Conservation (phyloP, 2,329 filamentous ascomycete genomes). For the Aspergillus piperis region DNA sequence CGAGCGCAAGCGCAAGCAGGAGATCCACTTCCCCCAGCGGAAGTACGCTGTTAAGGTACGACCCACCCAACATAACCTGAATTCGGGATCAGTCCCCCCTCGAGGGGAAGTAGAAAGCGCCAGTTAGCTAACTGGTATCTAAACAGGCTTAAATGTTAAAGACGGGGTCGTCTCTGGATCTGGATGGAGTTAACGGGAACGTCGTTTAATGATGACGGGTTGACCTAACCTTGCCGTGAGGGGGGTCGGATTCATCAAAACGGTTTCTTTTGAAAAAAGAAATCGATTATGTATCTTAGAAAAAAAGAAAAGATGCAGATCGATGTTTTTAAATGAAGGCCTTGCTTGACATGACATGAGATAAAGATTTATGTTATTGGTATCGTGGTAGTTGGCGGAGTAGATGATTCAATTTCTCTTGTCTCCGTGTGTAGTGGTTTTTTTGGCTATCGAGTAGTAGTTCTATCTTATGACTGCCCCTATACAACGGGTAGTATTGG, state of each 20-base stretch:
- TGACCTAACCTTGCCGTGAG: constrained; percentile 31
- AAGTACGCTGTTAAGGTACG: constrained; percentile 98
- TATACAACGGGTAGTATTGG: no score
- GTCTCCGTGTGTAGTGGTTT: no score
- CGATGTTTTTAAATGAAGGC: constrained; percentile 34
- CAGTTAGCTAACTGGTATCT: constrained; percentile 10
- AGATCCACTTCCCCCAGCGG: constrained; percentile 94
- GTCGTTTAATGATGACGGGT: constrained; percentile 34
- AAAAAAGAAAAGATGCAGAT: constrained; percentile 40
- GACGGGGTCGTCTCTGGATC: constrained; percentile 31
- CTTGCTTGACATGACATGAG: constrained; percentile 41
- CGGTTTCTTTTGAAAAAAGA: constrained; percentile 7
- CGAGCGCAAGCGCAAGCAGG: constrained; percentile 96
- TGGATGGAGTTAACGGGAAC: constrained; percentile 40
- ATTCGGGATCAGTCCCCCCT: no score
- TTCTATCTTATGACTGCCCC: no score
- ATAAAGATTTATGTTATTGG: constrained; percentile 2
- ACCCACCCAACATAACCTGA: neutral
- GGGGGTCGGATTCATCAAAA: constrained; percentile 36
- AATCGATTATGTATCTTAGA: constrained; percentile 10
- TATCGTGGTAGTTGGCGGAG: neutral
- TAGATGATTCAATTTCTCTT: no score
- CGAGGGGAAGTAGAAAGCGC: neutral
- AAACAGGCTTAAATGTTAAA: constrained; percentile 35
- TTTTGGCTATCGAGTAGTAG: no score